Evolutionary conservation across 371 early-diverging fungal genomes (phyloP), one percentile per base, ranked within the genome.

Genomic region (Chytridiales sp.): DNA sequence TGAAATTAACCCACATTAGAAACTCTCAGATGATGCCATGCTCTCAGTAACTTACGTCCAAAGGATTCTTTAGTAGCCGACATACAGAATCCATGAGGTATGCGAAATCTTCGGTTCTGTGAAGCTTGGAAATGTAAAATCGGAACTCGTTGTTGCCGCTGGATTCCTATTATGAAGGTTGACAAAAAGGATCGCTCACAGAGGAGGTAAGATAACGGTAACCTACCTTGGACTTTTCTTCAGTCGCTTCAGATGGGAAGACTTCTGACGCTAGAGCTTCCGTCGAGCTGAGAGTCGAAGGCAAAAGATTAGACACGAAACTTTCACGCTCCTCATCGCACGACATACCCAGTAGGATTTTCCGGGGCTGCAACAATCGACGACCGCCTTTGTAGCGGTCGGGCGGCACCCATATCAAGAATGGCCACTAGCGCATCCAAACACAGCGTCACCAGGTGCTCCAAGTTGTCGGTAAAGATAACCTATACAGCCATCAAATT

Each of bases 31-130:
- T 46, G 17, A 9, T 15, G 15, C 47, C 13, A 15, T n/a, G n/a
- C n/a, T n/a, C 47, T 15, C 15, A 9, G 9, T 46, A n/a, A 31
- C 73, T 66, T 59, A 83, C 86, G 27, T 87, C 86, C 74, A 94
- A 80, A 1, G 91, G 88, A 56, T 89, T 90, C 40, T 80, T 85
- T 39, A 94, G 59, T 22, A 93, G 82, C 24, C 92, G 85, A 32
- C 82, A 74, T 34, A 94, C 81, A 19, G 87, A 89, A 60, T 80
- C 78, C 66, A 82, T 74, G 8, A 94, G 67, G 57, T 89, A 85
- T 46, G 81, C 76, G 63, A 92, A 92, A 62, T 94, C 94, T 32
- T 87, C 84, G 4, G 77, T 66, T 17, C 89, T 81, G 66, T 92
- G 88, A 1, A 94, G 66, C 61, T 89, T 87, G 19, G 88, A 80